phyloP scores from a whole-genome alignment of 345 rosid genomes.

The Arabis alpina region DNA sequence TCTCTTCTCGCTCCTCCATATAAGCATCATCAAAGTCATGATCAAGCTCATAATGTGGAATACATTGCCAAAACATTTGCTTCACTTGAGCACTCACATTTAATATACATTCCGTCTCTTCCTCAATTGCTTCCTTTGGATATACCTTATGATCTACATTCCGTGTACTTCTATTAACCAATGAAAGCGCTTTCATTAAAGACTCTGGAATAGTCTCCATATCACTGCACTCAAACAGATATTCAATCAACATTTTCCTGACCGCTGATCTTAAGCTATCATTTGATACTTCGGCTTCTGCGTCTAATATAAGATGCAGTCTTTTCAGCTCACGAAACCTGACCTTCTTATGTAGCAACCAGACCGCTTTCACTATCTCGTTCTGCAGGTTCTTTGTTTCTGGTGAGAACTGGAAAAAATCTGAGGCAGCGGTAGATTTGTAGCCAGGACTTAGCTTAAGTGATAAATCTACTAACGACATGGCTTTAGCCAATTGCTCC shows the following conservation, averaged over 20 bases:
- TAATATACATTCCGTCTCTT: slow-evolving; percentile 72
- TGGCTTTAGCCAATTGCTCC: slow-evolving; percentile 73
- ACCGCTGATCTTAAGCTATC: slow-evolving; percentile 57
- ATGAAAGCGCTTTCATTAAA: slow-evolving; percentile 61
- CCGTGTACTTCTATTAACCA: slow-evolving; percentile 55
- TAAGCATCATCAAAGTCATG: slow-evolving; percentile 74
- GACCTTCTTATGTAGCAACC: slow-evolving; percentile 56
- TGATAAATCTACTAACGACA: slow-evolving; percentile 68
- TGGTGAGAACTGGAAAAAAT: slow-evolving; percentile 56
- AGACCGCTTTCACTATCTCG: slow-evolving; percentile 71
- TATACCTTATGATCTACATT: slow-evolving; percentile 37
- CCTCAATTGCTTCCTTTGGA: slow-evolving; percentile 55
- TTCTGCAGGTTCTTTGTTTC: slow-evolving; percentile 63
- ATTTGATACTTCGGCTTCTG: slow-evolving; percentile 51
- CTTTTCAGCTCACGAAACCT: slow-evolving; percentile 57
- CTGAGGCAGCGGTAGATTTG: slow-evolving; percentile 37
- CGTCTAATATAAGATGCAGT: slow-evolving; percentile 60
- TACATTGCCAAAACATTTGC: slow-evolving; percentile 63
- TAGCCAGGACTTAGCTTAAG: slow-evolving; percentile 49
- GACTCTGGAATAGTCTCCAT: slow-evolving; percentile 64
- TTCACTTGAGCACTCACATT: slow-evolving; percentile 75
- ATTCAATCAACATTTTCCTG: slow-evolving; percentile 59
- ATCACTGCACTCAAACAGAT: slow-evolving; percentile 76
- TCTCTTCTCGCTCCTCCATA: slow-evolving; percentile 71
- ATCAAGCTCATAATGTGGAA: slow-evolving; percentile 58